phyloP scores from a whole-genome alignment of 371 early-diverging fungal genomes.

The Mortierella sp. region DNA sequence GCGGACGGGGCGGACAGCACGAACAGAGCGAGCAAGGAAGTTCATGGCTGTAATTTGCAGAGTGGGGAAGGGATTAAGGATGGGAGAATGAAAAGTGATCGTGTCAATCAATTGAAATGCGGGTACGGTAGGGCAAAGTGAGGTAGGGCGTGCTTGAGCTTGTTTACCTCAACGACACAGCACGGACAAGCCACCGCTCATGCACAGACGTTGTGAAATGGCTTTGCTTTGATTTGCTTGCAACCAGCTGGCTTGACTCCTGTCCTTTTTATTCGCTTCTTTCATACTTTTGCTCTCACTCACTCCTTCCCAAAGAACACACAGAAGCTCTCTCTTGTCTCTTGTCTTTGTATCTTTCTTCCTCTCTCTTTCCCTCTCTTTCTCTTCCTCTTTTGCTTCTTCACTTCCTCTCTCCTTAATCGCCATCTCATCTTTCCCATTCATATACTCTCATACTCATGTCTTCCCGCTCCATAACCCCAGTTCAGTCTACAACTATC shows the following conservation, averaged over 20 bases:
- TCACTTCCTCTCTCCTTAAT: not conserved
- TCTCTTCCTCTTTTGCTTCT: not conserved
- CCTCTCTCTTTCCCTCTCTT: not conserved
- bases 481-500: slow-evolving; percentile 27
- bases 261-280: not conserved
- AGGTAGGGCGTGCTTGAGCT: not conserved
- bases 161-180: slow-evolving; percentile 7
- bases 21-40: slow-evolving; percentile 52
- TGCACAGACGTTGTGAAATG: slow-evolving; percentile 5
- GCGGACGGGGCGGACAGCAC: slow-evolving; percentile 55
- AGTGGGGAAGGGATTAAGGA: slow-evolving; percentile 22
- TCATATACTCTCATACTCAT: slow-evolving; percentile 7
- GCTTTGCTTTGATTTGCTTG: no score
- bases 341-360: not conserved
- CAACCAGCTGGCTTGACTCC: not conserved
- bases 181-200: slow-evolving; percentile 1
- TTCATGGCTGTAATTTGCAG: slow-evolving; percentile 35
- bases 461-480: slow-evolving; percentile 34
- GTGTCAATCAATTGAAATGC: not conserved
- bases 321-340: not conserved
- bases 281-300: not conserved
- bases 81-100: slow-evolving; percentile 5
- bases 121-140: slow-evolving; percentile 6
- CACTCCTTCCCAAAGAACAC: not conserved
- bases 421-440: slow-evolving; percentile 3